Evolutionary conservation across 1,139 yeast genomes (phyloP).

Genomic region (Suhomyces terraborum): DNA sequence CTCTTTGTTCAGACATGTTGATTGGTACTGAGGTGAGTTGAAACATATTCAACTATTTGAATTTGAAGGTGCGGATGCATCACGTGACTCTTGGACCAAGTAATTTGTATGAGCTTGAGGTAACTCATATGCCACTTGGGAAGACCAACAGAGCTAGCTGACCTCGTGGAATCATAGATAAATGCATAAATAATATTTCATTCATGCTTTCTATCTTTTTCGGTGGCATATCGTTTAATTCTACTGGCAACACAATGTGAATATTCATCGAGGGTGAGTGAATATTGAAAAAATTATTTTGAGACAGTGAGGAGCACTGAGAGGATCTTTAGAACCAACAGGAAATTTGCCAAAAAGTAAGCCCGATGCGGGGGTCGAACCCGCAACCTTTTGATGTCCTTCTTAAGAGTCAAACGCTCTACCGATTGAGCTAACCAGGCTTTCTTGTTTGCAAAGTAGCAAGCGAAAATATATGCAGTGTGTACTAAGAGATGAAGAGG

Average conservation of each 20-base stretch:
- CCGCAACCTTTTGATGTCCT: slow-evolving; percentile 47
- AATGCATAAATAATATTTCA: no score
- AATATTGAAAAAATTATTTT: no score
- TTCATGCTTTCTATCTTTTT: no score
- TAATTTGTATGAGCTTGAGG: no score
- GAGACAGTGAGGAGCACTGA: background rate
- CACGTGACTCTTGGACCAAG: slow-evolving; percentile 11
- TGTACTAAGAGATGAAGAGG: no score
- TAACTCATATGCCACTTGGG: no score
- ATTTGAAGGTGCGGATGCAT: background rate
- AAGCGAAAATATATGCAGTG: background rate
- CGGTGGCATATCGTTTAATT: no score
- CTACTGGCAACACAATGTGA: no score
- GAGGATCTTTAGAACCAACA: background rate
- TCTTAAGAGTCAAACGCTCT: slow-evolving; percentile 20
- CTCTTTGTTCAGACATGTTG: slow-evolving; percentile 21
- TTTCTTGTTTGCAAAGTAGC: background rate
- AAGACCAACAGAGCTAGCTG: no score
- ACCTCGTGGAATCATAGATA: no score
- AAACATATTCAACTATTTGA: slow-evolving; percentile 1
- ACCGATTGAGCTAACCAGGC: slow-evolving; percentile 16
- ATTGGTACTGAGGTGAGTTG: background rate
- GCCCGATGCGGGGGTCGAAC: slow-evolving; percentile 55
- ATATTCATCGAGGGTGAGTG: no score
- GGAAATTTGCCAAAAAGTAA: slow-evolving; percentile 11